These are phyloP conservation scores for Aquanectria penicillioides DNA, from an alignment of 2,329 filamentous ascomycete species.

Conservation along the genomic window DNA sequence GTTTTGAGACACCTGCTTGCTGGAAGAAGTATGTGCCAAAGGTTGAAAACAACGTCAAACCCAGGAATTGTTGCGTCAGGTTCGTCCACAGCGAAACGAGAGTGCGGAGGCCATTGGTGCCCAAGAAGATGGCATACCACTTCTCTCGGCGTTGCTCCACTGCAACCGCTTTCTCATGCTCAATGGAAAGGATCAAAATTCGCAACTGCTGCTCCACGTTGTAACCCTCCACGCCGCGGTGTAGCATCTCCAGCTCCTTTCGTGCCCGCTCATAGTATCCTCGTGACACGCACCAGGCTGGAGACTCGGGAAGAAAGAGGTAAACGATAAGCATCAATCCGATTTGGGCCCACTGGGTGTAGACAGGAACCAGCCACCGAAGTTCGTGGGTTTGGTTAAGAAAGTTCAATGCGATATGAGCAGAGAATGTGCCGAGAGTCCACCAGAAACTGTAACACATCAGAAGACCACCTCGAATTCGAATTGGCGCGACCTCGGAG, in stretches of 20 bases:
- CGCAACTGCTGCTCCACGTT: slow-evolving; percentile 43
- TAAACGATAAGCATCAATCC: slow-evolving; percentile 53
- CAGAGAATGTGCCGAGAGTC: slow-evolving; percentile 54
- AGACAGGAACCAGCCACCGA: slow-evolving; percentile 52
- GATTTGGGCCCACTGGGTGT: slow-evolving; percentile 57
- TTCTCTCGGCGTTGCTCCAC: slow-evolving; percentile 35
- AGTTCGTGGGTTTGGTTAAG: slow-evolving; percentile 44
- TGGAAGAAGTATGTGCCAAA: slow-evolving; percentile 62
- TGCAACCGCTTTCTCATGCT: slow-evolving; percentile 39
- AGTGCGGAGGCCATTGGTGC: slow-evolving; percentile 43
- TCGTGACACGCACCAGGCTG: slow-evolving; percentile 49
- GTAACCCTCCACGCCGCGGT: slow-evolving; percentile 40
- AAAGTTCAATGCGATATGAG: slow-evolving; percentile 51
- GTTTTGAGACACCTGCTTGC: slow-evolving; percentile 42
- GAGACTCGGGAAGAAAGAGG: slow-evolving; percentile 50
- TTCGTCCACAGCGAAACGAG: slow-evolving; percentile 43
- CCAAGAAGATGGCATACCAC: slow-evolving; percentile 45
- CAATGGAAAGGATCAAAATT: slow-evolving; percentile 31
- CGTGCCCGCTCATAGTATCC: slow-evolving; percentile 20
- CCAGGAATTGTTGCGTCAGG: slow-evolving; percentile 32
- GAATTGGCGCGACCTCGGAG: slow-evolving; percentile 52
- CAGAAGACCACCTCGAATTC: slow-evolving; percentile 51
- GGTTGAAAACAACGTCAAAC: slow-evolving; percentile 39
- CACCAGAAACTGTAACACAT: slow-evolving; percentile 57
- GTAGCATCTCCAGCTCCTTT: slow-evolving; percentile 25